Conservation (phyloP, 2,329 filamentous ascomycete species). For the Emergomyces africanus region DNA sequence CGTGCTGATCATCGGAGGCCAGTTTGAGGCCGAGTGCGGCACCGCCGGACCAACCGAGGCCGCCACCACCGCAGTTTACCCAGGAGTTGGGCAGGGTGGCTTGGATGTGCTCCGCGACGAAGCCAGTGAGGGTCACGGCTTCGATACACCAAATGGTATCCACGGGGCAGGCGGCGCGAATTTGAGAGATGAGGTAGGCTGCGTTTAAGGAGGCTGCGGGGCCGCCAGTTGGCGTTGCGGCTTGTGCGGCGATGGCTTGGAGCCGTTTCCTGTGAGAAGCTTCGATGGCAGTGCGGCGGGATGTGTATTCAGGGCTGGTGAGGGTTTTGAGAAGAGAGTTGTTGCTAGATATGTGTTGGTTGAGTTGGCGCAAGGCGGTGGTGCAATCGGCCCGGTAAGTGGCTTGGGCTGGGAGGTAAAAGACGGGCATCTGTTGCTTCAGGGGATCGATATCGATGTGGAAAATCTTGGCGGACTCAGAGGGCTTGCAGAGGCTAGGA, state of each 20-base stretch:
- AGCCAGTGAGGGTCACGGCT: slow-evolving; percentile 57
- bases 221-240: slow-evolving; percentile 42
- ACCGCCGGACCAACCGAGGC: slow-evolving; percentile 69
- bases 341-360: slow-evolving; percentile 42
- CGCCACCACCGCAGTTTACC: slow-evolving; percentile 72
- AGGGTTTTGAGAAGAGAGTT: slow-evolving; percentile 32
- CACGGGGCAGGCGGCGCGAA: slow-evolving; percentile 44
- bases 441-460: slow-evolving; percentile 56
- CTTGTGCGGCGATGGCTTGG: slow-evolving; percentile 44
- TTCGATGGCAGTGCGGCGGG: slow-evolving; percentile 44
- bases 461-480: slow-evolving; percentile 43
- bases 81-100: slow-evolving; percentile 56
- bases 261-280: slow-evolving; percentile 47
- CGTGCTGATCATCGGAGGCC: slow-evolving; percentile 43
- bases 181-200: slow-evolving; percentile 42
- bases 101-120: slow-evolving; percentile 59
- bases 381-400: slow-evolving; percentile 55
- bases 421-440: slow-evolving; percentile 61
- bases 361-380: slow-evolving; percentile 56
- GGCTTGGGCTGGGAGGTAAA: slow-evolving; percentile 54
- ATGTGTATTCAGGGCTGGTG: slow-evolving; percentile 26
- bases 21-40: slow-evolving; percentile 65
- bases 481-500: slow-evolving; percentile 56
- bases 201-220: slow-evolving; percentile 50
- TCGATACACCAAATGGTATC: slow-evolving; percentile 68